phyloP scores from a whole-genome alignment of 306 rosid species.

The Citrullus colocynthis region DNA sequence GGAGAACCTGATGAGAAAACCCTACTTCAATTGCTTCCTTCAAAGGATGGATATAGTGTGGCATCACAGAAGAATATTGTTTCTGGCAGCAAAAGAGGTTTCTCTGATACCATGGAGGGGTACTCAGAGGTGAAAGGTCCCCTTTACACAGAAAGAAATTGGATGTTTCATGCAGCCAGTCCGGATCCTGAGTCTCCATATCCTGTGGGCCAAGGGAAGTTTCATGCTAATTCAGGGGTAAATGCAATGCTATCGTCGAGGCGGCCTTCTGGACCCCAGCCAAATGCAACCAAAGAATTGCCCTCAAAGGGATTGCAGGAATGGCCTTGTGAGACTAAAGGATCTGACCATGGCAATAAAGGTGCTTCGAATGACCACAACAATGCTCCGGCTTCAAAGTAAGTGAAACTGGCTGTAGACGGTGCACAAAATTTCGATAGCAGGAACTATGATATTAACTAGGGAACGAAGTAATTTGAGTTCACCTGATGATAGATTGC shows the following conservation, averaged over 20 bases:
- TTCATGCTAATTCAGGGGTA: conserved; percentile 40
- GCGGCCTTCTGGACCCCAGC: conserved; percentile 52
- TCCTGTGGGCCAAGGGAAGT: conserved; percentile 48
- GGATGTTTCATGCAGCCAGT: conserved; percentile 21
- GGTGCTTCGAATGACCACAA: conserved; percentile 29
- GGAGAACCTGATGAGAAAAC: conserved; percentile 66
- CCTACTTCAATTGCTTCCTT: conserved; percentile 71
- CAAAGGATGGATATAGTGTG: conserved; percentile 54
- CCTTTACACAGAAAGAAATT: conserved; percentile 19
- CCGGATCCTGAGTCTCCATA: conserved; percentile 25
- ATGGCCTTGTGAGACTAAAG: conserved; percentile 42
- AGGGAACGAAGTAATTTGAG: background rate
- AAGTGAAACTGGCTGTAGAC: conserved; percentile 17
- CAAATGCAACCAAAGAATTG: conserved; percentile 34
- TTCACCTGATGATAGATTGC: background rate
- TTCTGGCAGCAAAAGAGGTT: conserved; percentile 83
- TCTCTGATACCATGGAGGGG: conserved; percentile 70
- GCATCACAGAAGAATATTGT: conserved; percentile 42
- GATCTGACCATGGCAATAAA: conserved; percentile 35
- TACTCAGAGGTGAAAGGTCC: conserved; percentile 44
- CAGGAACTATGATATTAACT: background rate
- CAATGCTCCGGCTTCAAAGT: conserved; percentile 79
- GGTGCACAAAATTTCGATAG: background rate
- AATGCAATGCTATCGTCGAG: conserved; percentile 48
- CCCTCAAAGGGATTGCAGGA: conserved; percentile 51